Conservation (phyloP, 192 early-diverging fungal species). For the Backusella psychrophila region DNA sequence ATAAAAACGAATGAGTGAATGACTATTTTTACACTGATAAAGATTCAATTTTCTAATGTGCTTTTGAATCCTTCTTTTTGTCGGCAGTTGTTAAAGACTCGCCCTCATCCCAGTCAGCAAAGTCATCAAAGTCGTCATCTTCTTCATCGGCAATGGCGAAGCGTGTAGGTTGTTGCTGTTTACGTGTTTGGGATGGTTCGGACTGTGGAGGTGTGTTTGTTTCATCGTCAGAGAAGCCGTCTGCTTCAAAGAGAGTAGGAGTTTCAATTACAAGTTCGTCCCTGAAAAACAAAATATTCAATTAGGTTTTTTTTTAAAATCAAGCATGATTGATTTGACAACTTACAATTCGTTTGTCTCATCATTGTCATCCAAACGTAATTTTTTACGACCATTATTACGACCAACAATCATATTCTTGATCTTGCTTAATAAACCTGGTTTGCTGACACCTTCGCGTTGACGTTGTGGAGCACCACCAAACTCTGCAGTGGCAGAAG, state of each 20-base stretch:
- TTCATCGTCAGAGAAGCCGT: slow-evolving; percentile 6
- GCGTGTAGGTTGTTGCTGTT: not conserved
- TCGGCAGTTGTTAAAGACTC: not conserved
- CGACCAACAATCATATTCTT: not conserved
- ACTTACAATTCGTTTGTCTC: slow-evolving; percentile 38
- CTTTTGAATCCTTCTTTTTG: not conserved
- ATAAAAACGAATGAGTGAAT: not conserved
- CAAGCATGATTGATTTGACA: not conserved
- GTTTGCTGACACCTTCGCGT: slow-evolving; percentile 2
- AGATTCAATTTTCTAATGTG: not conserved
- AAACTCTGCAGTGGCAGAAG: not conserved
- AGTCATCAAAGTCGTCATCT: slow-evolving; percentile 15
- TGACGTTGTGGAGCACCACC: not conserved
- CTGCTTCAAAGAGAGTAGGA: slow-evolving; percentile 28
- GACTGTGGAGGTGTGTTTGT: not conserved
- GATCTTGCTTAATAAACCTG: not conserved
- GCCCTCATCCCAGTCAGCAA: slow-evolving; percentile 16
- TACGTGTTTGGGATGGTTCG: not conserved
- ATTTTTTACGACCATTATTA: not conserved
- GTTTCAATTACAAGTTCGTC: slow-evolving; percentile 54
- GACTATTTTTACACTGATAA: not conserved
- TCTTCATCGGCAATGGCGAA: slow-evolving; percentile 1
- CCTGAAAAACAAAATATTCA: slow-evolving; percentile 22
- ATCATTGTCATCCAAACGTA: slow-evolving; percentile 17
- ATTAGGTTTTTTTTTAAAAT: not conserved